Evolutionary conservation across 2,329 filamentous ascomycete species (phyloP).

Genomic region (Coniella vitis): DNA sequence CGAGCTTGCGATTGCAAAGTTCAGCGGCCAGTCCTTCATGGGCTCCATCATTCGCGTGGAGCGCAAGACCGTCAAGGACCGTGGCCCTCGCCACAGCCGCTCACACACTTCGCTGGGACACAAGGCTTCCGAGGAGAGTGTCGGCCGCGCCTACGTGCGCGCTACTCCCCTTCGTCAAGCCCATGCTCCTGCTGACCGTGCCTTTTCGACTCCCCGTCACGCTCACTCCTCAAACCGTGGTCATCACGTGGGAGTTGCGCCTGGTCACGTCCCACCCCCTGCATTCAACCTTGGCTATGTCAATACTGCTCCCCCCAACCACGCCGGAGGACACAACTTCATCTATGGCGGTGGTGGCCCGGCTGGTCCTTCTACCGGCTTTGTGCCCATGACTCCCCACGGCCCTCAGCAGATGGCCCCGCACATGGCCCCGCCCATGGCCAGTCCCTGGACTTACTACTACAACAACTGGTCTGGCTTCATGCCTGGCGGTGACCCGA

Average conservation of each 20-base stretch:
- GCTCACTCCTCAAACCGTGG: neutral
- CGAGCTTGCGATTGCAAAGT: constrained; percentile 13
- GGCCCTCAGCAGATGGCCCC: constrained; percentile 8
- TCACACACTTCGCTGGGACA: constrained; percentile 2
- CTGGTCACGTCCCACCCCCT: constrained; percentile 7
- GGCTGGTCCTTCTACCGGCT: neutral
- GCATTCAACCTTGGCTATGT: constrained; percentile 3
- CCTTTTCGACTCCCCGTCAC: constrained; percentile 5
- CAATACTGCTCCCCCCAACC: constrained; percentile 6
- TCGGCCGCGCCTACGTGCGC: neutral
- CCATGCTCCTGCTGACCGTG: neutral
- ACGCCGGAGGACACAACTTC: neutral
- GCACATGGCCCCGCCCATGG: constrained; percentile 7
- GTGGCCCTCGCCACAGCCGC: constrained; percentile 4
- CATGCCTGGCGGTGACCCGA: constrained; percentile 5
- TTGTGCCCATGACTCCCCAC: constrained; percentile 6
- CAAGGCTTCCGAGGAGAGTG: neutral
- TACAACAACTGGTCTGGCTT: constrained; percentile 10
- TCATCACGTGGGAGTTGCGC: constrained; percentile 5
- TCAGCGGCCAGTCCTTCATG: constrained; percentile 8
- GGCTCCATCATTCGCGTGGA: constrained; percentile 12
- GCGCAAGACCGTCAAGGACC: constrained; percentile 15
- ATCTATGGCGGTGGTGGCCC: neutral
- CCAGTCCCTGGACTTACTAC: constrained; percentile 15
- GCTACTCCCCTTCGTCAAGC: neutral